A percentile compares a stretch with the other conserved stretches of the same genome.
Evolutionary conservation across 2,329 filamentous ascomycete species (phyloP).

Genomic region (Dactylonectria estremocensis): DNA sequence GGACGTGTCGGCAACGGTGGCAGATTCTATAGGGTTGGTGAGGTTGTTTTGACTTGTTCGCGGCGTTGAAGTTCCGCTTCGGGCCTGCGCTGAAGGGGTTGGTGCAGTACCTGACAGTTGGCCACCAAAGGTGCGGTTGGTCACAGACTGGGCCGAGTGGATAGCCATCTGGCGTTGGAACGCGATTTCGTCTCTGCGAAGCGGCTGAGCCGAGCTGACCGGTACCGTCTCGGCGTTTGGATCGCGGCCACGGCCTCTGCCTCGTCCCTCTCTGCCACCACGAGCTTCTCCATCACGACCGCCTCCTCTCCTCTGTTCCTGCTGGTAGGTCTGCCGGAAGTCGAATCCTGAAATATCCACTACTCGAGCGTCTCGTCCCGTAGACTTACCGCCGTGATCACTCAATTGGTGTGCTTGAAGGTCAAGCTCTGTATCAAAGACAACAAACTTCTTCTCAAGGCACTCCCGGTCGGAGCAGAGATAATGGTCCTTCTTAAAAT

Average conservation of each 20-base stretch:
- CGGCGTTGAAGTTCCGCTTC: conserved; percentile 39
- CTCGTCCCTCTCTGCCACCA: conserved; percentile 70
- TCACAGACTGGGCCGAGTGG: conserved; percentile 86
- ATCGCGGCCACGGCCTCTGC: conserved; percentile 78
- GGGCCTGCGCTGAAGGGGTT: conserved; percentile 40
- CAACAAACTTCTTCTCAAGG: conserved; percentile 96
- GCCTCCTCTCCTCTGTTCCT: conserved; percentile 63
- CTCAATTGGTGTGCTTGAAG: conserved; percentile 93
- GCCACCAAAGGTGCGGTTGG: conserved; percentile 87
- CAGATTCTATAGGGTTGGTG: conserved; percentile 61
- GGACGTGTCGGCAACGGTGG: conserved; percentile 65
- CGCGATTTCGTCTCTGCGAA: conserved; percentile 89
- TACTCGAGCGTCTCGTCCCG: conserved; percentile 83
- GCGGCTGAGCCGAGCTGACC: conserved; percentile 81
- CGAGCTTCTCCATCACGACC: conserved; percentile 60
- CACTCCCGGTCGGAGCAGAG: conserved; percentile 89
- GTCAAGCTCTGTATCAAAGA: conserved; percentile 95
- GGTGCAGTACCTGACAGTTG: conserved; percentile 72
- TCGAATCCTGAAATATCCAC: conserved; percentile 93
- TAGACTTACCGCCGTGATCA: conserved; percentile 88
- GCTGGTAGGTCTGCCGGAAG: conserved; percentile 79
- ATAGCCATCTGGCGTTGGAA: conserved; percentile 95
- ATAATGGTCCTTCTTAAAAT: conserved; percentile 91
- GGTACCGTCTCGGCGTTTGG: conserved; percentile 88
- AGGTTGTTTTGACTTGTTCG: conserved; percentile 45